Evolutionary conservation across 805 yeast genomes (phyloP).

Genomic region (Lachancea quebecensis): DNA sequence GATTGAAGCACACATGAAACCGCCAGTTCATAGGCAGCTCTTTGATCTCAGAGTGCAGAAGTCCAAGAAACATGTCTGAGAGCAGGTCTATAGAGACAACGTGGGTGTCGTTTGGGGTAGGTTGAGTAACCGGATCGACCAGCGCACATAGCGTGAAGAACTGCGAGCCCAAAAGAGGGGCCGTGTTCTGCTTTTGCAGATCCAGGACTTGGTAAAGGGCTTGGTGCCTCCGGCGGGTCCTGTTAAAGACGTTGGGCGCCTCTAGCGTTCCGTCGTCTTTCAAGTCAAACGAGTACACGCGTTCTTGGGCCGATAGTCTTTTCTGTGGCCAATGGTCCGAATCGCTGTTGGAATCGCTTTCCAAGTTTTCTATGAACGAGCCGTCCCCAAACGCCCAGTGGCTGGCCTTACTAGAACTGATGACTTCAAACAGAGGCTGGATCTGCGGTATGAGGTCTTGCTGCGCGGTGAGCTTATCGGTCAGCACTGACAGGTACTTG

Average conservation of each 20-base stretch:
- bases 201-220: constrained; percentile 16
- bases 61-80: constrained; percentile 44
- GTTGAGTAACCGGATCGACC: constrained; percentile 64
- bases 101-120: constrained; percentile 48
- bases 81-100: constrained; percentile 51
- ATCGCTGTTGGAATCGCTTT: constrained; percentile 3
- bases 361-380: background rate
- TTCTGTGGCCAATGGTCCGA: constrained; percentile 6
- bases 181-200: constrained; percentile 9
- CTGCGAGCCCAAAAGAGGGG: constrained; percentile 19
- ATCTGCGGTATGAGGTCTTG: constrained; percentile 10
- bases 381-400: background rate
- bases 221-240: constrained; percentile 22
- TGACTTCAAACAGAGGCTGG: constrained; percentile 4
- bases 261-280: constrained; percentile 16
- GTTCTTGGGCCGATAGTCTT: constrained; percentile 8
- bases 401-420: background rate
- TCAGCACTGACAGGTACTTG: constrained; percentile 7
- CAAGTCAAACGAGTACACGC: constrained; percentile 18
- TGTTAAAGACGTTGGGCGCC: constrained; percentile 18
- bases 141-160: constrained; percentile 32
- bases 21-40: constrained; percentile 16
- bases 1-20: constrained; percentile 23
- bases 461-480: constrained; percentile 9
- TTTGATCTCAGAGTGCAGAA: constrained; percentile 27